Percentiles rank a stretch among this genome's conserved stretches.
phyloP scores from a whole-genome alignment of 2,329 filamentous ascomycete genomes.

The Neonectria sp. region DNA sequence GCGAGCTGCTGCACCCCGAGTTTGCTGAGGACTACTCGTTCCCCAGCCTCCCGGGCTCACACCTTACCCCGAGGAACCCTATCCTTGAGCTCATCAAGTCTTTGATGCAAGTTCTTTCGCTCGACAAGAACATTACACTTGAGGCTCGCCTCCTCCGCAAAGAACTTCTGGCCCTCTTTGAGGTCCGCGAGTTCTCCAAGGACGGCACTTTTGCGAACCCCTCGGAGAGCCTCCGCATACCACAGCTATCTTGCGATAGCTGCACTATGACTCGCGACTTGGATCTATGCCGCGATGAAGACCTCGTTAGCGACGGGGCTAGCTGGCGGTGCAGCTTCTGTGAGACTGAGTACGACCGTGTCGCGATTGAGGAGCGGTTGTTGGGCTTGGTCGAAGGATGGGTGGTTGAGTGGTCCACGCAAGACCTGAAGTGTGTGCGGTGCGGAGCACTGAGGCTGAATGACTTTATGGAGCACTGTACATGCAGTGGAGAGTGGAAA shows the following conservation, averaged over 20 bases:
- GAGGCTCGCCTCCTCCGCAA: conserved; percentile 91
- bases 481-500: conserved; percentile 89
- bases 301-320: conserved; percentile 70
- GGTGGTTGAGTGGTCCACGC: conserved; percentile 85
- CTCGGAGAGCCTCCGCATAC: conserved; percentile 79
- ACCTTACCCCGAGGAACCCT: conserved; percentile 72
- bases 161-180: conserved; percentile 90
- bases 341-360: conserved; percentile 80
- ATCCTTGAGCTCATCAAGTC: conserved; percentile 92
- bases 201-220: conserved; percentile 93
- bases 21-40: conserved; percentile 90
- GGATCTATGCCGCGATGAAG: conserved; percentile 92
- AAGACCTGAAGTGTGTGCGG: conserved; percentile 86
- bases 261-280: conserved; percentile 92
- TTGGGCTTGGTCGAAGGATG: conserved; percentile 82
- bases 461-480: conserved; percentile 97
- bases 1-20: conserved; percentile 91
- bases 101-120: conserved; percentile 90
- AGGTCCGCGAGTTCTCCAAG: conserved; percentile 92
- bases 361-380: conserved; percentile 87
- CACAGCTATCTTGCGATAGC: conserved; percentile 87
- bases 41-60: conserved; percentile 82
- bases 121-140: conserved; percentile 91
- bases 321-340: conserved; percentile 87
- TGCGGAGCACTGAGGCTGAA: conserved; percentile 85